phyloP scores from a whole-genome alignment of 2,329 filamentous ascomycete genomes.

The Fusarium agapanthi region DNA sequence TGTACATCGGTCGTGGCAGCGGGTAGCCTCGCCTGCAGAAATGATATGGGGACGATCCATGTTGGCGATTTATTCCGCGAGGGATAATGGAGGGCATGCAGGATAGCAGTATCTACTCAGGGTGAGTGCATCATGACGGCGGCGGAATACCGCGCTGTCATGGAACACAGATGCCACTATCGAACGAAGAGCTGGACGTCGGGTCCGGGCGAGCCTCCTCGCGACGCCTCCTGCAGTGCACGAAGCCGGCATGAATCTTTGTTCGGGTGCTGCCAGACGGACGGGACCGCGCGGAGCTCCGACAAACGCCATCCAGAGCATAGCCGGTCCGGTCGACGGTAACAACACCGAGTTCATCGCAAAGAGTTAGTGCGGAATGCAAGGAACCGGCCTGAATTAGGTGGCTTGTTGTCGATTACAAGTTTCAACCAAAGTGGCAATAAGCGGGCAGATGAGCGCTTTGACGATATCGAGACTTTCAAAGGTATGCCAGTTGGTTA shows the following conservation, averaged over 20 bases:
- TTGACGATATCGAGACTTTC: slow-evolving; percentile 3
- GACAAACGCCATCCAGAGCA: slow-evolving; percentile 26
- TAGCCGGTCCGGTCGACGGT: slow-evolving; percentile 34
- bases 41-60: slow-evolving; percentile 25
- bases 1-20: not conserved
- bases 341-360: not conserved
- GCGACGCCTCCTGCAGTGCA: slow-evolving; percentile 6
- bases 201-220: slow-evolving; percentile 25
- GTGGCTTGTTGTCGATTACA: not conserved
- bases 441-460: not conserved
- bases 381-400: slow-evolving; percentile 4
- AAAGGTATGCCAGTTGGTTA: not conserved
- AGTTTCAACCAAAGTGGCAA: not conserved
- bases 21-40: not conserved
- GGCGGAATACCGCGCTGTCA: slow-evolving; percentile 9
- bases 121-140: slow-evolving; percentile 1
- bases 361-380: slow-evolving; percentile 12
- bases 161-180: not conserved
- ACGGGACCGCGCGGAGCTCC: slow-evolving; percentile 29
- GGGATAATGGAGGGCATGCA: not conserved
- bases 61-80: slow-evolving; percentile 2
- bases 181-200: not conserved
- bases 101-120: not conserved
- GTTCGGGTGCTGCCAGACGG: slow-evolving; percentile 31
- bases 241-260: slow-evolving; percentile 15